Base-by-base conservation (phyloP, 192 early-diverging fungal genomes). In the Podila horticola region DNA sequence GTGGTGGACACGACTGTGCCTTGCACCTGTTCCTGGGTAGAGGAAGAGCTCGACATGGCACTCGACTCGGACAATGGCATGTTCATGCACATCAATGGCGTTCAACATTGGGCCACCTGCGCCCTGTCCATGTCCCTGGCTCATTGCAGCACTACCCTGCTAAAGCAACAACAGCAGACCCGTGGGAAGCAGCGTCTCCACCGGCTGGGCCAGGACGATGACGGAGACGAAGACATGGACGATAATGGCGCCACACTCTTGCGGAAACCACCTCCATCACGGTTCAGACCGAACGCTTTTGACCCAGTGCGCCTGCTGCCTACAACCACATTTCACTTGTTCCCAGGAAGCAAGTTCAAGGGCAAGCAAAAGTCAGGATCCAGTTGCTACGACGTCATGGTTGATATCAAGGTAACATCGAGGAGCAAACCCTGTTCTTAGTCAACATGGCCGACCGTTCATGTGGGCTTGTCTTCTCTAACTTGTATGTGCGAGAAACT, bases 381-480 rank as follows among this genome's bases (percentile, higher is more conserved):
- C 10, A 86, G 79, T 58, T 86, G 86, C 52, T 93, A 94, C 79
- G 85, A 92, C 49, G 93, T 94, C 0, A 59, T 82, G 49, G 93
- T 94, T 11, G 85, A 92, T 51, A 89, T 94, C 72, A 90, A 93
- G 91, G 93, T 94, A 87, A 50, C 30, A 52, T 11, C 1, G 30
- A 70, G 26, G 67, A 12, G 22, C 19, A 62, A 26, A 20, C 15
- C 45, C 5, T 31, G 6, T 57, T 26, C n/a, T 11, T 38, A 6
- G 33, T 49, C n/a, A 55, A 12, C 41, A 17, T 17, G 41, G 15
- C 8, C 13, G 4, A 15, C 41, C 3, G 41, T 45, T 17, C 11
- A 4, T 45, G 1, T 45, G 15, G 15, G 15, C 41, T 45, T 45
- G 41, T 3, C 41, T 3, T 45, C 41, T 17, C 15, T 13, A 45